Evolutionary conservation across 305 asterid species (phyloP).

Genomic region (Solanum hybrid): DNA sequence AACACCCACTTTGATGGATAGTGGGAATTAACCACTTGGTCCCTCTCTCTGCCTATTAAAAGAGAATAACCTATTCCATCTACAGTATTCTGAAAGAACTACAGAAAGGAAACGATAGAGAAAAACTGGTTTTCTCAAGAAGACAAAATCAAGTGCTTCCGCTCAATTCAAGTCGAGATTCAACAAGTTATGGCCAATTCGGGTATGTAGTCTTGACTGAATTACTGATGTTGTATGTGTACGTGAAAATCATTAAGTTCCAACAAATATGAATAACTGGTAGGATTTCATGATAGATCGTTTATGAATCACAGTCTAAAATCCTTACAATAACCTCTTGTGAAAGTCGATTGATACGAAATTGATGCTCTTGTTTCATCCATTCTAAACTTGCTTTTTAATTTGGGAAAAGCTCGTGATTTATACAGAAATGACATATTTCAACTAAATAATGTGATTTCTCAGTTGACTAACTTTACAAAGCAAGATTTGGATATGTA

Average conservation of each 20-base stretch:
- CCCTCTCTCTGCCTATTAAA: not conserved
- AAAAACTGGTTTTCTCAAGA: not conserved
- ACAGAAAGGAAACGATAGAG: not conserved
- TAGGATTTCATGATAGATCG: not conserved
- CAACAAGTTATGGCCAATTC: not conserved
- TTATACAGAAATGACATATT: not conserved
- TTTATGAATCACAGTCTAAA: not conserved
- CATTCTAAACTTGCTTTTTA: not conserved
- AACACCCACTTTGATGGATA: not conserved
- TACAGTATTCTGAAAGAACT: not conserved
- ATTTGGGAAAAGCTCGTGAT: not conserved
- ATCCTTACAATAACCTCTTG: not conserved
- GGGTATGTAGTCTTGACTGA: not conserved
- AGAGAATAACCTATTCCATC: not conserved
- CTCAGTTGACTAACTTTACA: not conserved
- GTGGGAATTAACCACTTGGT: not conserved
- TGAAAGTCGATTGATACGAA: not conserved
- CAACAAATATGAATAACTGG: not conserved
- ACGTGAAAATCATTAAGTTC: not conserved
- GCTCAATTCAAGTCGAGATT: not conserved
- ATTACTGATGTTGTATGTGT: not conserved
- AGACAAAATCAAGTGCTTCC: not conserved
- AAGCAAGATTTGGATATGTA: not conserved
- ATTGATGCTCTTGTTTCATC: not conserved
- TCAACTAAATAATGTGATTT: not conserved